Evolutionary conservation across 768 basidiomycete species (phyloP), one percentile per base, ranked within the genome.

Genomic region (Epithele typhae): DNA sequence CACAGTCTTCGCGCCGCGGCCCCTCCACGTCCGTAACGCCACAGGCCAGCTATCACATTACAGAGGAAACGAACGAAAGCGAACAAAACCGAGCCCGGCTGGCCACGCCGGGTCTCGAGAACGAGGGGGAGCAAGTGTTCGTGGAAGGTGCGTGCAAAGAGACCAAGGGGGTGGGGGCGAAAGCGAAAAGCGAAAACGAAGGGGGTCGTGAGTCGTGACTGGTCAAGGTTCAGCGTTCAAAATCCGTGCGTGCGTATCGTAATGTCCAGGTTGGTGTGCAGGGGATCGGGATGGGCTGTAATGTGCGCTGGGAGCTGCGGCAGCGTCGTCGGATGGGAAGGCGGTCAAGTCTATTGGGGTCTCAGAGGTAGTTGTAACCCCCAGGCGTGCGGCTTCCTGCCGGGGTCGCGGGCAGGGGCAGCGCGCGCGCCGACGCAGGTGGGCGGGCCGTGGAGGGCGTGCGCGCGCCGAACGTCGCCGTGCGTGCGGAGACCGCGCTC

Each of bases 11-110:
- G 51, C 46, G 38, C 30, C 40, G 18, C 37, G 39, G 19, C 27
- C 22, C 51, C 43, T 44, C 51, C 46, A 48, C n/a, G 42, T 48
- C 51, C 46, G 44, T 52, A 45, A 48, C 46, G 46, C 35, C 38
- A 52, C 51, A 52, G 51, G 32, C 51, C 51, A 52, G 46, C 46
- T 52, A 52, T 47, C 42, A 44, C 51, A 52, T 52, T 48, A 52
- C 45, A 47, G 51, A 45, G 17, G 21, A 21, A 30, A 46, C 24
- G 24, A 23, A 21, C 5, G 8, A 8, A 19, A 33, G 3, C 2
- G 25, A 24, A 40, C n/a, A 40, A 19, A n/a, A 7, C 8, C 9
- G 35, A 6, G 18, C n/a, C 15, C 22, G 33, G 17, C 23, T 19
- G 33, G 33, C 43, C 27, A 21, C 32, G 44, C 45, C 45, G 21